Base-by-base conservation (phyloP, 805 yeast species). In the Candida krabiensis region DNA sequence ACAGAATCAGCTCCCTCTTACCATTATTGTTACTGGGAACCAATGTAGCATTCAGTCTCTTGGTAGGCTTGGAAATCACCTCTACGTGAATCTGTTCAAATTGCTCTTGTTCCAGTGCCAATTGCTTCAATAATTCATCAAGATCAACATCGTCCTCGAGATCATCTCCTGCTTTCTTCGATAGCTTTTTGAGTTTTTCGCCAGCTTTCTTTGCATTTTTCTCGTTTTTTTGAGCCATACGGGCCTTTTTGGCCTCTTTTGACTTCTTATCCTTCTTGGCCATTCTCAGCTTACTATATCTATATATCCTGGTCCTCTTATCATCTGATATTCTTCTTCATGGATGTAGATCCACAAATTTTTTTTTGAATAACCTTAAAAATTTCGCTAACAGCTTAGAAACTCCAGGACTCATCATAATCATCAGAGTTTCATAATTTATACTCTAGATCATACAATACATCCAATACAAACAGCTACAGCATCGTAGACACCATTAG, bases 231-330 rank as follows among this genome's bases (percentile, higher is more conserved):
- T 77, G 87, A 25, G 91, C 95, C 19, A 83, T 69, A 33, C 96
- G 78, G 16, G 93, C 95, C 73, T 88, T 89, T 64, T 88, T 88
- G 52, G 96, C 87, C 33, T 86, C 96, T 62, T 88, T 89, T 49
- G 86, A 81, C 62, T 88, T 86, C 66, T 87, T 88, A 45, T 73
- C 82, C 54, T 79, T 69, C 67, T 90, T 91, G 12, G 91, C 97
- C 97, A 90, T 90, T 7, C 12, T 40, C 4, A 9, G 2, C 16
- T 11, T 6, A 28, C 7, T 28, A 12, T 28, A 6, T 21, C 8
- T 9, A 35, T n/a, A n/a, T n/a, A n/a, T n/a, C n/a, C n/a, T n/a
- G n/a, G n/a, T n/a, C n/a, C n/a, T n/a, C n/a, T n/a, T n/a, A n/a
- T n/a, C n/a, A n/a, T n/a, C n/a, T n/a, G n/a, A n/a, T n/a, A n/a